phyloP scores from a whole-genome alignment of 371 early-diverging fungal species.

The Mucor sp. region DNA sequence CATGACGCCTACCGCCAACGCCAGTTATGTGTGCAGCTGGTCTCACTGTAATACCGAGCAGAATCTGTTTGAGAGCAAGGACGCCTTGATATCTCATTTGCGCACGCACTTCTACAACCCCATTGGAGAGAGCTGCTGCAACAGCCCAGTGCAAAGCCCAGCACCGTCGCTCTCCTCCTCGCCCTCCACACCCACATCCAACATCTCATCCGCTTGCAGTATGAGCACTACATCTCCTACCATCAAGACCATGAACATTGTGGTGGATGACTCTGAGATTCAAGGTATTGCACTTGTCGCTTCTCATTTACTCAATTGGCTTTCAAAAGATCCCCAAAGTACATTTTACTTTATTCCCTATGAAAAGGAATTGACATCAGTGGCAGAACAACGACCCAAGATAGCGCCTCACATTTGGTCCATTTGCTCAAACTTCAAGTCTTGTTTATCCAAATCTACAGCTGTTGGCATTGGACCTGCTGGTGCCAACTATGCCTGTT shows the following conservation, averaged over 20 bases:
- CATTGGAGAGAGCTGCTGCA: constrained; percentile 20
- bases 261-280: constrained; percentile 20
- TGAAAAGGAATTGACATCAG: constrained; percentile 48
- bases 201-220: constrained; percentile 9
- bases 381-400: constrained; percentile 42
- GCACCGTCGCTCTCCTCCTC: constrained; percentile 17
- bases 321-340: constrained; percentile 60
- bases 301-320: constrained; percentile 64
- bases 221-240: neutral
- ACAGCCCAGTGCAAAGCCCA: constrained; percentile 19
- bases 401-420: constrained; percentile 33
- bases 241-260: neutral
- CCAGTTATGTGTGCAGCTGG: constrained; percentile 8
- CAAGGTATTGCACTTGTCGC: constrained; percentile 73
- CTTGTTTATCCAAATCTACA: neutral
- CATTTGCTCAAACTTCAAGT: constrained; percentile 23
- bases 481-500: neutral
- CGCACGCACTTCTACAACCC: constrained; percentile 20
- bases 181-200: constrained; percentile 27
- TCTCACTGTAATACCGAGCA: constrained; percentile 12
- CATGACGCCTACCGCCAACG: neutral
- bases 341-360: constrained; percentile 62
- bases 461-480: neutral
- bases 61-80: constrained; percentile 8
- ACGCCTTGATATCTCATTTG: constrained; percentile 22